Conservation (phyloP, 352 stramenopile genomes). For the Thraustochytrium striatum region DNA sequence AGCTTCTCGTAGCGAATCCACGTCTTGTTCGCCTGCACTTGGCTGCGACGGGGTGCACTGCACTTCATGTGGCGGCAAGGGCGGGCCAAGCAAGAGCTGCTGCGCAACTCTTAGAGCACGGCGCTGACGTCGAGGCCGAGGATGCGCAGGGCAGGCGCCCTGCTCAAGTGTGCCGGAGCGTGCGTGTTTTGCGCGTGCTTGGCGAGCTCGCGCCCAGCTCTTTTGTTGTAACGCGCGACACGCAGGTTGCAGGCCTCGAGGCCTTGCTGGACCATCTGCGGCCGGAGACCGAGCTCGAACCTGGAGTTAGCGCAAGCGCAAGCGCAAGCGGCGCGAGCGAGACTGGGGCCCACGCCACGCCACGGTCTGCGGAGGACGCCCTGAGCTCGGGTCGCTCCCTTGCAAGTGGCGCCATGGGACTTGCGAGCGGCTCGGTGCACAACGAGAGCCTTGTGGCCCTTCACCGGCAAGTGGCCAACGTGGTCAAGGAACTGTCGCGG, state of each 20-base stretch:
- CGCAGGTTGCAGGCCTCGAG: slow-evolving; percentile 13
- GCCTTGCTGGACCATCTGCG: background rate
- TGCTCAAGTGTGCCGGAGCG: background rate
- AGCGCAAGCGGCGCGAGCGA: background rate
- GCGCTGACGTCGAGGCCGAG: background rate
- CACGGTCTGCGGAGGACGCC: no score
- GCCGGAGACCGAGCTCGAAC: no score
- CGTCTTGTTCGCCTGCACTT: no score
- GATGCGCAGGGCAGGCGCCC: background rate
- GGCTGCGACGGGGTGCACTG: background rate
- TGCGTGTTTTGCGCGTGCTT: background rate
- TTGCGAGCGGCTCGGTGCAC: no score
- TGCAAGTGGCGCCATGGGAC: no score
- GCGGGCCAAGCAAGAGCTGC: background rate
- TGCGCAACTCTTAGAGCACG: background rate
- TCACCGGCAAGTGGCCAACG: no score
- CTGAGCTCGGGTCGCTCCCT: no score
- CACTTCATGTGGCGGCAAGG: background rate
- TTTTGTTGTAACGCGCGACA: background rate
- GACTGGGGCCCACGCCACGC: no score
- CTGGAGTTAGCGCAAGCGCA: no score
- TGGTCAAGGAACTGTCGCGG: no score
- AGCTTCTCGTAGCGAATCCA: no score
- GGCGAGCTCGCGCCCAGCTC: background rate
- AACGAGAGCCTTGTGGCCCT: no score